Evolutionary conservation across 2,329 filamentous ascomycete species (phyloP), one percentile per base, ranked within the genome.

Genomic region (Cryphonectria radicalis): DNA sequence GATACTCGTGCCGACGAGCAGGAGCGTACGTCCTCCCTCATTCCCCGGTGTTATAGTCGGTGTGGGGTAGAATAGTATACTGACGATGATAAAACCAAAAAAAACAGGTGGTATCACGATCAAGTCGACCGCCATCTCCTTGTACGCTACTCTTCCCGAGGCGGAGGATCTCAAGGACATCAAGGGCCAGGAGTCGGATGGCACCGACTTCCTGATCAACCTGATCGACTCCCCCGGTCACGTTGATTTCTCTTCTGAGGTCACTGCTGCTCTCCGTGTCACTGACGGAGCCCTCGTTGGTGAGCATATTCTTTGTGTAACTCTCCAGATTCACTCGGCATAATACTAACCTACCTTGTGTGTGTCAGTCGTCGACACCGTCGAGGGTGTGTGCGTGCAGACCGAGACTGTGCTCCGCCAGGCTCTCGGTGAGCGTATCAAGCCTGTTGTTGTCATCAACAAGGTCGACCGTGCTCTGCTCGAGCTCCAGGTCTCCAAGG

Each of bases 241-340:
- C 95, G 96, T 99, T 88, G 96, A 99, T 88, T 99, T 99, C 92
- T 99, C 96, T 59, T 99, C 96, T 77, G 96, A 99, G 84, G 96
- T 99, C 83, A 99, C 96, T 82, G 96, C 96, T 83, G 96, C 96
- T 83, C 95, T 99, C 82, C 96, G 96, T 94, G 96, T 99, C 87
- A 99, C 96, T 79, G 96, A 99, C 82, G 96, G 96, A 93, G 96
- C 96, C 80, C 93, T 99, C 78, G 96, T 99, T 82, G 71, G 71
- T 73, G 59, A 68, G 71, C 37, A n/a, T 28, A n/a, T 19, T 32
- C n/a, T 6, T 13, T 11, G 19, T 22, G 7, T 7, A 17, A 4
- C 19, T 14, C 4, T 2, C 6, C 40, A 11, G 6, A 25, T 2
- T 4, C 37, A 10, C 7, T 14, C 11, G 3, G n/a, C 3, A 17